These are phyloP conservation scores for Petunia secreta DNA, from an alignment of 257 asterid genomes.

Conservation along the genomic window DNA sequence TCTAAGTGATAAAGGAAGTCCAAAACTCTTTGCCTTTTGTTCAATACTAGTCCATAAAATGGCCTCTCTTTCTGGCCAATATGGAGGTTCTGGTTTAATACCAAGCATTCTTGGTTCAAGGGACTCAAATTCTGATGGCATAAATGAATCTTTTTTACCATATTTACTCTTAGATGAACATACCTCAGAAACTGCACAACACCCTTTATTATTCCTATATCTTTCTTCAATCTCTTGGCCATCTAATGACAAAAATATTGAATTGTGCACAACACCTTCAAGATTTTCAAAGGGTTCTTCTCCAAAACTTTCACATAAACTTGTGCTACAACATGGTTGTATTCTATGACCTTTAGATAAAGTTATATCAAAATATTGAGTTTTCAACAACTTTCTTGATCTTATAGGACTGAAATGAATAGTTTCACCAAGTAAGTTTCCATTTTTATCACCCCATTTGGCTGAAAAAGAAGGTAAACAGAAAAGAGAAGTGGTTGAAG, in stretches of 20 bases:
- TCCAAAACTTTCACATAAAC: slow-evolving; percentile 40
- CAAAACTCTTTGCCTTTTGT: slow-evolving; percentile 72
- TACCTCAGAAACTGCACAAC: slow-evolving; percentile 37
- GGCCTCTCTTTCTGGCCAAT: slow-evolving; percentile 68
- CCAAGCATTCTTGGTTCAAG: slow-evolving; percentile 86
- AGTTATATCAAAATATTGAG: slow-evolving; percentile 36
- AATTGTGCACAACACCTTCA: no score
- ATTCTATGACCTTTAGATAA: slow-evolving; percentile 31
- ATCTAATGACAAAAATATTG: neutral
- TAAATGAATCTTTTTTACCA: slow-evolving; percentile 37
- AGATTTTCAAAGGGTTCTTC: slow-evolving; percentile 26
- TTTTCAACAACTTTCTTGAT: slow-evolving; percentile 37
- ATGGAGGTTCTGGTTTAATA: slow-evolving; percentile 71
- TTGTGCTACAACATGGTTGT: slow-evolving; percentile 48
- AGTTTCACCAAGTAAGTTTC: slow-evolving; percentile 14
- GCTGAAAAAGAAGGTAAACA: slow-evolving; percentile 25
- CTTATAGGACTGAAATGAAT: slow-evolving; percentile 36
- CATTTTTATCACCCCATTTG: slow-evolving; percentile 28
- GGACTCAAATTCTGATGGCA: slow-evolving; percentile 54
- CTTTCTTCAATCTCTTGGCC: slow-evolving; percentile 32
- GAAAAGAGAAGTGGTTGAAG: slow-evolving; percentile 20
- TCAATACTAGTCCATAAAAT: slow-evolving; percentile 54
- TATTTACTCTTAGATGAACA: slow-evolving; percentile 30
- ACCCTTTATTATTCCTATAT: slow-evolving; percentile 29
- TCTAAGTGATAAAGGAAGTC: slow-evolving; percentile 75